phyloP scores from a whole-genome alignment of 768 basidiomycete genomes.

The Boletus subcaerulescens region DNA sequence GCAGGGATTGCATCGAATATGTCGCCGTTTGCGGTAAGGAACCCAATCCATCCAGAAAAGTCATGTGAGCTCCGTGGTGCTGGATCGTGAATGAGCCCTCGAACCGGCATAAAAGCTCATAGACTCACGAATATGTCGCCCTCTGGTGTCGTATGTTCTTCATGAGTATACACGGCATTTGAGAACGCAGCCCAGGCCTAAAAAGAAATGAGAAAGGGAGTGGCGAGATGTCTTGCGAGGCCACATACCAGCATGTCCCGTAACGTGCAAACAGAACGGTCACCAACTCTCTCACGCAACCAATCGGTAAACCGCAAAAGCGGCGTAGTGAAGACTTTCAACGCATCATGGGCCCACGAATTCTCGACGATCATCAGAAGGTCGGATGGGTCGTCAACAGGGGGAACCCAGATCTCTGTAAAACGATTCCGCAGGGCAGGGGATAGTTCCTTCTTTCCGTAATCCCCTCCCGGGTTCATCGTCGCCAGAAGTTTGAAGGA shows the following conservation, averaged over 20 bases:
- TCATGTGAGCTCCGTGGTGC: constrained; percentile 94
- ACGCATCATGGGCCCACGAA: constrained; percentile 57
- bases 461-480: constrained; percentile 99
- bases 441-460: constrained; percentile 97
- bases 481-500: constrained; percentile 91
- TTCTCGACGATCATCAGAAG: constrained; percentile 71
- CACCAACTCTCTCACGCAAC: constrained; percentile 61
- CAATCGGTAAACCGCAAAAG: constrained; percentile 81
- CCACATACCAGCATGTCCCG: constrained; percentile 81
- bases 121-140: constrained; percentile 67
- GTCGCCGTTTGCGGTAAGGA: constrained; percentile 71
- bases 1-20: constrained; percentile 57
- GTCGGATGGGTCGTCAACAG: constrained; percentile 70
- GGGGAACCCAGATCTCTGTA: constrained; percentile 98
- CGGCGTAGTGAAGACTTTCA: constrained; percentile 54
- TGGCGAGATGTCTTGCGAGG: not conserved
- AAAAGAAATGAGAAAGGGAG: constrained; percentile 4
- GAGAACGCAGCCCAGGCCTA: constrained; percentile 94
- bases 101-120: not conserved
- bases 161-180: constrained; percentile 50
- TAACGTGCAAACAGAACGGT: constrained; percentile 66
- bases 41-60: constrained; percentile 83
- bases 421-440: constrained; percentile 96
- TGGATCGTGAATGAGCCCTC: constrained; percentile 32
- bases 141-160: constrained; percentile 33